Evolutionary conservation across 768 basidiomycete species (phyloP), one percentile per base, ranked within the genome.

Genomic region (Lanmaoa rubissima): DNA sequence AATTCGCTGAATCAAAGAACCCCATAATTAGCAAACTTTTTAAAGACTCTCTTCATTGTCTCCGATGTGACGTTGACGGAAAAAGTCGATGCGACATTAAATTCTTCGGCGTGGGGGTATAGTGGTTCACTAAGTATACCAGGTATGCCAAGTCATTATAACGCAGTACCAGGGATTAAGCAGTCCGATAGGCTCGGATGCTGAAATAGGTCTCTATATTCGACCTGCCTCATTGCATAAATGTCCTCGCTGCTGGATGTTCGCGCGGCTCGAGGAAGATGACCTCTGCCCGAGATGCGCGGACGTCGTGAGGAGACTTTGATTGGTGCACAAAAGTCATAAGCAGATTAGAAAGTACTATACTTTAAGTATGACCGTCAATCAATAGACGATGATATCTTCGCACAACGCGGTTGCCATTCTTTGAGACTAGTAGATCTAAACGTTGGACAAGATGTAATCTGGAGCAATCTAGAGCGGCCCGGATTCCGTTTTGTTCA

Each of bases 201-300:
- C 50, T 21, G 59, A 58, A 13, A 55, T 86, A 3, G 73, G 70
- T 0, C 73, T 92, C 51, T 78, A 80, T 14, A 75, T 90, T n/a
- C 76, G 78, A 17, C 87, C 90, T 16, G 82, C 92, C 12, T 73
- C 70, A 5, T 58, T 72, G 50, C 65, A 75, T 21, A 95, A 96
- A 69, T 98, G 96, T 69, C 91, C 94, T 24, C 82, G 95, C 16
- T 98, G 96, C 70, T 97, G 95, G 94, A 87, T 84, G 7, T 88
- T 80, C 67, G 86, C 84, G 2, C 78, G 87, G 14, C 61, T 69
- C 12, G 68, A 75, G 40, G 69, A 76, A 13, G 79, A 85, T 17
- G 66, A 69, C 11, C 69, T 95, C 12, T 96, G 94, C 71, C 57
- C 57, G 19, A 80, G 94, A 61, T 97, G 94, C 58, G 61, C 61